Evolutionary conservation across 331 rosid species (phyloP), one percentile per base, ranked within the genome.

Genomic region (Erythrophleum ivorense): DNA sequence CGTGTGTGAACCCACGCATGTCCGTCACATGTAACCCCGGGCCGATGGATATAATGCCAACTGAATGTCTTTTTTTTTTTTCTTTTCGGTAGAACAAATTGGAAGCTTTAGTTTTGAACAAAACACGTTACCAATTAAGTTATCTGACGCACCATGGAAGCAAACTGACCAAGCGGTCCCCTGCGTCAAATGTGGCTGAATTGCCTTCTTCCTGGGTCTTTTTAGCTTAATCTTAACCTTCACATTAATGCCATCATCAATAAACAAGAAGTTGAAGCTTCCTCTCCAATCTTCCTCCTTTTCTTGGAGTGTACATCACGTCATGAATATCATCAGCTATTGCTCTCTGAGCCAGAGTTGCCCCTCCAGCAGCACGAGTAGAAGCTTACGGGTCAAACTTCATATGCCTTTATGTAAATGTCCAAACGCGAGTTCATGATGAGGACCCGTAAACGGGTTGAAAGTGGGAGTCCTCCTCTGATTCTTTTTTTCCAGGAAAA

Each of bases 321-420:
- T 82, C 90, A 80, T 60, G 36, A 72, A 65, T 16, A 60, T 59
- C 24, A 75, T 62, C 87, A 33, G 81, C 88, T 75, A 84, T 78
- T 59, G 91, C 92, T 80, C 89, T 89, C 85, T 87, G 88, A 49
- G 83, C 87, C 73, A 91, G 80, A 82, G 84, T 86, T 62, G 77
- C 84, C 73, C 93, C 91, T 53, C 79, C 87, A 63, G 91, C 89
- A 74, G 82, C 87, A 81, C 90, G 86, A 48, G 90, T 0, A 4
- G 75, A 45, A 69, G 40, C 75, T 34, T 65, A 16, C 12, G 24
- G 9, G 18, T 69, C 38, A 69, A 45, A 45, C 38, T 21, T 69
- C 38, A 43, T 11, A n/a, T 43, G 54, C 36, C 6, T 67, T 11
- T 63, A 34, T 33, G 69, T 33, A 29, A 29, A 24, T 60, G 40